Evolutionary conservation across 345 rosid species (phyloP).

Genomic region (Citrus cavaleriei): DNA sequence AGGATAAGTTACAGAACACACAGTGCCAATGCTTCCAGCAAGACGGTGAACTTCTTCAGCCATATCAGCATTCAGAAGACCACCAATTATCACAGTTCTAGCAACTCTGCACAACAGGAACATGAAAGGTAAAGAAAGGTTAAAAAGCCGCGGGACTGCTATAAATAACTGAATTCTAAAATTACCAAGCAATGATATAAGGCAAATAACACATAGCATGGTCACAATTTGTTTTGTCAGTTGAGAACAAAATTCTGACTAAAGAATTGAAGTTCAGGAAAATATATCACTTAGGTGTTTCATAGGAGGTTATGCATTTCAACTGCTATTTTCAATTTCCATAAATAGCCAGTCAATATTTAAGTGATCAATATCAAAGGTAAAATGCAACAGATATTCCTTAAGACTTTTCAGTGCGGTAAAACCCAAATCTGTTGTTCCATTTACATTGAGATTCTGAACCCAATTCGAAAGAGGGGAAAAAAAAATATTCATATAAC

Average conservation of each 20-base stretch:
- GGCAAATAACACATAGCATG: neutral
- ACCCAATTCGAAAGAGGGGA: neutral
- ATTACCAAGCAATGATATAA: neutral
- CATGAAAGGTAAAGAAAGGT: neutral
- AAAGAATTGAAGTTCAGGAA: neutral
- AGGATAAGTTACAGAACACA: slow-evolving; percentile 79
- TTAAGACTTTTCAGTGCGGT: neutral
- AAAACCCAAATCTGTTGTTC: neutral
- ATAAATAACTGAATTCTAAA: neutral
- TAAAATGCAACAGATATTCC: neutral
- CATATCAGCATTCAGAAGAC: slow-evolving; percentile 64
- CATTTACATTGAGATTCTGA: neutral
- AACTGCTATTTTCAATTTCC: neutral
- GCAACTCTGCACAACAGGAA: slow-evolving; percentile 63
- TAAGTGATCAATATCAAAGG: neutral
- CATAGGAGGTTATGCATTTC: neutral
- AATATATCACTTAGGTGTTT: neutral
- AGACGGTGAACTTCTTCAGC: slow-evolving; percentile 62
- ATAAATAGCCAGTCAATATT: neutral
- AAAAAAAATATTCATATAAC: neutral
- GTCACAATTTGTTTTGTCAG: neutral
- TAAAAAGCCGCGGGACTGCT: neutral
- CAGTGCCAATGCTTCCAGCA: slow-evolving; percentile 66
- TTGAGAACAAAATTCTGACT: neutral
- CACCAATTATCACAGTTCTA: slow-evolving; percentile 87